A percentile compares a stretch with the other conserved stretches of the same genome.
phyloP scores from a whole-genome alignment of 345 rosid species.

The Lepidium didymum region DNA sequence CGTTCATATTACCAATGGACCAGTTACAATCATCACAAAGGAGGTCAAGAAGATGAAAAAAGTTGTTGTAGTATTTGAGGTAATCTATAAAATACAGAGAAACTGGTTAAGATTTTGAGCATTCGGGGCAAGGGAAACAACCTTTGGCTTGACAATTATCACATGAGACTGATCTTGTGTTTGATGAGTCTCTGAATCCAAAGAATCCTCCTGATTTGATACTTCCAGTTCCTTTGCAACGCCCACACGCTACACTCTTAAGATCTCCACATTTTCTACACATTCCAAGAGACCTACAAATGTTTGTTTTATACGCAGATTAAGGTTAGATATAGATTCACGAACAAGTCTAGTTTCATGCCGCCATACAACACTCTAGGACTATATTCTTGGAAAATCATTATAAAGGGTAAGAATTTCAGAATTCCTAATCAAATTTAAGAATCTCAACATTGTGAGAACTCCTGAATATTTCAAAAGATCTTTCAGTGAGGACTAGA shows the following conservation, averaged over 20 bases:
- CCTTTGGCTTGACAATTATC: slow-evolving; percentile 61
- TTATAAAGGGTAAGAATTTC: not conserved
- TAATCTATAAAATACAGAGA: not conserved
- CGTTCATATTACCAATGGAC: not conserved
- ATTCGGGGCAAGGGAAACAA: slow-evolving; percentile 64
- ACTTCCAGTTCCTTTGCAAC: slow-evolving; percentile 67
- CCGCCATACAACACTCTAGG: not conserved
- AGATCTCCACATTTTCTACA: slow-evolving; percentile 82
- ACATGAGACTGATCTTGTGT: slow-evolving; percentile 34
- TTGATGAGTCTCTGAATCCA: slow-evolving; percentile 31
- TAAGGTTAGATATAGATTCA: not conserved
- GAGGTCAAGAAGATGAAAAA: slow-evolving; percentile 5
- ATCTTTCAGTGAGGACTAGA: not conserved
- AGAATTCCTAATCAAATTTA: not conserved
- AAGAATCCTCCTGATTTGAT: slow-evolving; percentile 49
- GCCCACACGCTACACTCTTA: slow-evolving; percentile 64
- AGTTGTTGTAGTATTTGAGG: not conserved
- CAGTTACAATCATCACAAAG: not conserved
- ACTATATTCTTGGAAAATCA: not conserved
- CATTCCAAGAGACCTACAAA: slow-evolving; percentile 72
- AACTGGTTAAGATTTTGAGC: slow-evolving; percentile 38
- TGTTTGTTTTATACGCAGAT: not conserved
- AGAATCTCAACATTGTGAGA: not conserved
- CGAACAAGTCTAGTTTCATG: not conserved
- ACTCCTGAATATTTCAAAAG: not conserved